These are phyloP conservation scores for Cladosporium sp. DNA, from an alignment of 2,329 filamentous ascomycete genomes.

Conservation along the genomic window DNA sequence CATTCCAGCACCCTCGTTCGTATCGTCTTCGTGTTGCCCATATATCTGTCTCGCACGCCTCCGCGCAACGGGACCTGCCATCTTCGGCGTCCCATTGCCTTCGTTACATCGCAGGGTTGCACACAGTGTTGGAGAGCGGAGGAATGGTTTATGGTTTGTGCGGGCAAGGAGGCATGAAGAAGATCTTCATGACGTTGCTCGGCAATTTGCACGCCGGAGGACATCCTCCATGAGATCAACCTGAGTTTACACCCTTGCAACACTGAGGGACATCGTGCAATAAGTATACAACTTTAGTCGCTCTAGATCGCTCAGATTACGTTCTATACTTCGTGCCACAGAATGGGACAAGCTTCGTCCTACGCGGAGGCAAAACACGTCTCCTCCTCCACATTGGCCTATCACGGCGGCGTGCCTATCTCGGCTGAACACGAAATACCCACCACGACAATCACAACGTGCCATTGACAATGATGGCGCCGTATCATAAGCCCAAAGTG, in stretches of 20 bases:
- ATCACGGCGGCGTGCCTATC: not conserved
- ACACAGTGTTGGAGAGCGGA: not conserved
- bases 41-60: not conserved
- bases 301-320: not conserved
- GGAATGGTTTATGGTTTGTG: not conserved
- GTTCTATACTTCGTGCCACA: not conserved
- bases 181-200: constrained; percentile 5
- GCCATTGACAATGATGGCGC: not conserved
- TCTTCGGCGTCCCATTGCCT: not conserved
- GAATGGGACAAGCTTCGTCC: not conserved
- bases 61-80: not conserved
- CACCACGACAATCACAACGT: constrained; percentile 5
- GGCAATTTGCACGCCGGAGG: not conserved
- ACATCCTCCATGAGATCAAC: not conserved
- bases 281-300: not conserved
- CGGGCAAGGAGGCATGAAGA: not conserved
- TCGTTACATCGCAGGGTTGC: not conserved
- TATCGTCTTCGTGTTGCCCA: not conserved
- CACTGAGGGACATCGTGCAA: not conserved
- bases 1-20: not conserved
- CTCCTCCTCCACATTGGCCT: not conserved
- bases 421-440: not conserved
- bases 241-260: not conserved
- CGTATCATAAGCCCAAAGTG: not conserved
- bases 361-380: not conserved